Evolutionary conservation across 2,329 filamentous ascomycete species (phyloP).

Genomic region (Curvularia verruculosa): DNA sequence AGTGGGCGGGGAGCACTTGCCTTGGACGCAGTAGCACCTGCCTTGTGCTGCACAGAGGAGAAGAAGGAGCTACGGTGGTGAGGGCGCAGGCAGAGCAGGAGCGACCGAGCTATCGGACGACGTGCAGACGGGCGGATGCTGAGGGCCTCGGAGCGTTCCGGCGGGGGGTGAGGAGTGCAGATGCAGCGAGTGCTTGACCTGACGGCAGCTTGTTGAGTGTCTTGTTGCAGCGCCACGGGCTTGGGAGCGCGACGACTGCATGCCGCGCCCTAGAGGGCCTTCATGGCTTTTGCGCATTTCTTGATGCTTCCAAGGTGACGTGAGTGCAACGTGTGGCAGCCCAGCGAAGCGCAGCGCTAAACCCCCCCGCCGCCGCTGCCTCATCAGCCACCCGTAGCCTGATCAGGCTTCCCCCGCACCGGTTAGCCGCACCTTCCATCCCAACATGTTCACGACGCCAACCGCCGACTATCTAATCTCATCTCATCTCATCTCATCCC

Average conservation of each 20-base stretch:
- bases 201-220: not conserved
- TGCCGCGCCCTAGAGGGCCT: constrained; percentile 4
- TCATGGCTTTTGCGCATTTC: constrained; percentile 6
- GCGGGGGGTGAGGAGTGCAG: no score
- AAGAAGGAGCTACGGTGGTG: constrained; percentile 1
- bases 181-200: constrained; percentile 2
- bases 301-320: constrained; percentile 11
- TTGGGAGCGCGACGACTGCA: not conserved
- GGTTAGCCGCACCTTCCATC: constrained; percentile 11
- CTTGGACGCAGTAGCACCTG: constrained; percentile 3
- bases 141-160: no score
- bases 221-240: constrained; percentile 11
- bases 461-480: no score
- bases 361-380: constrained; percentile 4
- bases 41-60: not conserved
- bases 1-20: constrained; percentile 7
- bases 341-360: constrained; percentile 5
- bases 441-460: not conserved
- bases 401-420: constrained; percentile 14
- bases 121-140: not conserved
- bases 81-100: not conserved
- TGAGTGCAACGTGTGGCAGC: constrained; percentile 12
- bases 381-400: constrained; percentile 13
- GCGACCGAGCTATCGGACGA: not conserved
- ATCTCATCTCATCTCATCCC: no score